Conservation (phyloP, 225 moss, liverwort and hornwort species). For the Polytrichum commune region DNA sequence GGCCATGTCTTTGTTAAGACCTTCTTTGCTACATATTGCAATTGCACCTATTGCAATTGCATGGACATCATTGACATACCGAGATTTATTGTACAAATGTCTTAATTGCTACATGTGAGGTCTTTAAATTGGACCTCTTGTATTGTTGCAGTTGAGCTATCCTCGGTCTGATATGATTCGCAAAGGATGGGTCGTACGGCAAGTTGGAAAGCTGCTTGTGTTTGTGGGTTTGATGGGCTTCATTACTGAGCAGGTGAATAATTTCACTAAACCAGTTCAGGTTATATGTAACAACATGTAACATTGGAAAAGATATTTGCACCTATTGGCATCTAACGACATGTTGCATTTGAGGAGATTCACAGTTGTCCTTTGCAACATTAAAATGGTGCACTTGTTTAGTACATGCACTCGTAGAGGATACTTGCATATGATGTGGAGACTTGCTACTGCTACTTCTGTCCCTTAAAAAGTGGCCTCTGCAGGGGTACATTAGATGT, state of each 20-base stretch:
- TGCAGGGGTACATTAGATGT: too few species aligned
- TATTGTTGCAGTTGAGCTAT: conserved; percentile 70
- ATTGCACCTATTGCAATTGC: background rate
- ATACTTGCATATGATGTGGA: too few species aligned
- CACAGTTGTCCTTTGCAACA: too few species aligned
- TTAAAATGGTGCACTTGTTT: too few species aligned
- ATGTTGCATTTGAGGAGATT: too few species aligned
- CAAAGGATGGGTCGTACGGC: conserved; percentile 88
- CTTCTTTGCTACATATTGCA: background rate
- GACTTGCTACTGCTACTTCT: too few species aligned
- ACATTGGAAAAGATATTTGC: too few species aligned
- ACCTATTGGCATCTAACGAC: too few species aligned
- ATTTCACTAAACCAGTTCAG: background rate
- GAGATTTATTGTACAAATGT: background rate
- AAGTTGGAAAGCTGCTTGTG: conserved; percentile 67
- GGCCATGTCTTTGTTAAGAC: background rate
- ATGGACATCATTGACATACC: too few species aligned
- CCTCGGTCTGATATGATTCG: conserved; percentile 66
- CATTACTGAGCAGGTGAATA: conserved; percentile 79
- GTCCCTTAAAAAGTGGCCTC: too few species aligned
- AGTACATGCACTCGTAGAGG: too few species aligned
- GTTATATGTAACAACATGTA: too few species aligned
- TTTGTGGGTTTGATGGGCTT: conserved; percentile 92
- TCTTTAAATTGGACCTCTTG: background rate
- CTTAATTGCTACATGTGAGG: background rate